Conservation (phyloP, 78 protist genomes). For the Speleostelium caveatum region DNA sequence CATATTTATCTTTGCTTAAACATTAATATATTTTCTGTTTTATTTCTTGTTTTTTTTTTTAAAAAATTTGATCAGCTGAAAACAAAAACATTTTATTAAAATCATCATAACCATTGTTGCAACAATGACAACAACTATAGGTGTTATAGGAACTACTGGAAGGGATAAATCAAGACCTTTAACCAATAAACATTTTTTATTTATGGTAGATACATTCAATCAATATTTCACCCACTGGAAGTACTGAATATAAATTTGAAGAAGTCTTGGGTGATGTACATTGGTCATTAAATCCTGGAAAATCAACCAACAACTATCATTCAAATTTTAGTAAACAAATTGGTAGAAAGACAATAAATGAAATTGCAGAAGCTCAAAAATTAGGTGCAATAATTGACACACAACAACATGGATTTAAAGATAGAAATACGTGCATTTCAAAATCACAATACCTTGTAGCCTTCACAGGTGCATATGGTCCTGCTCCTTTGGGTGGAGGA, state of each 20-base stretch:
- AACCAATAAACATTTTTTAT: conserved; percentile 8
- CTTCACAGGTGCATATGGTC: background rate
- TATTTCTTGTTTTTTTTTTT: no score
- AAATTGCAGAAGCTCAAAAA: background rate
- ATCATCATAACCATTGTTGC: no score
- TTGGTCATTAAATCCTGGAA: conserved; percentile 8
- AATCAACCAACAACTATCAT: conserved; percentile 15
- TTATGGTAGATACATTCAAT: background rate
- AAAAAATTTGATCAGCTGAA: no score
- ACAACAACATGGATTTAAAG: background rate
- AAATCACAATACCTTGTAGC: conserved; percentile 14
- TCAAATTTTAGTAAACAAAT: background rate
- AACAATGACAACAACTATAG: background rate
- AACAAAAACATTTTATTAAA: no score
- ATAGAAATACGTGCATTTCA: conserved; percentile 9
- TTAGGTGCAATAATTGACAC: conserved; percentile 27
- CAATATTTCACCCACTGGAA: background rate
- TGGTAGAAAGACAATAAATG: background rate
- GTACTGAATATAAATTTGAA: background rate
- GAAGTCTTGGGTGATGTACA: background rate
- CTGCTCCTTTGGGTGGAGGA: conserved; percentile 3
- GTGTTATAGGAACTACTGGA: conserved; percentile 22
- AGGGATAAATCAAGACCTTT: conserved; percentile 5
- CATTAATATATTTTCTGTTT: no score
- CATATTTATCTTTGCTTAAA: no score